Evolutionary conservation across 345 rosid species (phyloP).

Genomic region (Syzygium aromaticum): DNA sequence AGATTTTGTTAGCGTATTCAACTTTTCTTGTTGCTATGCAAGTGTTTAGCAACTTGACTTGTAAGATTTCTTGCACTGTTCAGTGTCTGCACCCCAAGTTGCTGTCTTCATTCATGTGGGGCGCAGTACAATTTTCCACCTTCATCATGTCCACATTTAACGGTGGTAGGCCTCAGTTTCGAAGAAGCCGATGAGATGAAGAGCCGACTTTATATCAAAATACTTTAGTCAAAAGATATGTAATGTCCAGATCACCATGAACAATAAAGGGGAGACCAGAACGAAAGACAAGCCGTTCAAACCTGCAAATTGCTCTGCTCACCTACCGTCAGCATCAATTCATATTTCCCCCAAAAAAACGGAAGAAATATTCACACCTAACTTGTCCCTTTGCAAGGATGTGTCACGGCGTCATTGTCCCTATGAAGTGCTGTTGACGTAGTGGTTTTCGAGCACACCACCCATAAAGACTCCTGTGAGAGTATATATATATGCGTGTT

Average conservation of each 20-base stretch:
- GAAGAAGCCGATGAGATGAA: background rate
- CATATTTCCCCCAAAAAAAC: background rate
- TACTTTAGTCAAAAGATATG: background rate
- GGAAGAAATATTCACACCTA: background rate
- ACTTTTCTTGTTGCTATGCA: background rate
- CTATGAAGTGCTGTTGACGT: background rate
- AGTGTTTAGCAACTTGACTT: background rate
- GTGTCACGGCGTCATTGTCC: background rate
- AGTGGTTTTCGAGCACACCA: background rate
- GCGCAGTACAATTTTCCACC: background rate
- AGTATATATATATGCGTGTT: no score
- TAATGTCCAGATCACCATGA: background rate
- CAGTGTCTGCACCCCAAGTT: background rate
- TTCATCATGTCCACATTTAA: background rate
- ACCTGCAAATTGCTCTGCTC: background rate
- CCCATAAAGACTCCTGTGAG: background rate
- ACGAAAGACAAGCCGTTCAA: background rate
- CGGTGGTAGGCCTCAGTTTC: background rate
- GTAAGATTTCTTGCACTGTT: background rate
- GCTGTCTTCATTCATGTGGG: background rate
- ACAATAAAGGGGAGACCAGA: background rate
- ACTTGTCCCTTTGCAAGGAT: background rate
- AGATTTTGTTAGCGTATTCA: background rate
- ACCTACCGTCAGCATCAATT: background rate
- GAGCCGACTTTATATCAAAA: background rate